Base-by-base conservation (phyloP, 1,284 basidiomycete genomes). In the Ustilago hordei region DNA sequence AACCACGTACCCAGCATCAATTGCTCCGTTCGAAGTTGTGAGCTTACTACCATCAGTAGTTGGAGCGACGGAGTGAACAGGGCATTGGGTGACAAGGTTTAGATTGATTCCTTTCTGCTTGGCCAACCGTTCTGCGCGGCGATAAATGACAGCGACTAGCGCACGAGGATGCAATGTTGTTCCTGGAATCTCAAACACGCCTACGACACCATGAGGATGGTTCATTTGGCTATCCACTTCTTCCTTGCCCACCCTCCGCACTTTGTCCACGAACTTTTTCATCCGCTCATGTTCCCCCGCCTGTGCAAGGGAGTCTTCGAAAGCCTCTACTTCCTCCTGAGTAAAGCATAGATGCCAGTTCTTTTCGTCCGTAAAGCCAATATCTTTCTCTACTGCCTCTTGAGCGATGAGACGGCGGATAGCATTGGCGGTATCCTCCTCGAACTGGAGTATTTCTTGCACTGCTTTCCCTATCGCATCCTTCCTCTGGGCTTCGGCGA, bases 1-100 rank as follows among this genome's bases (percentile, higher is more conserved):
- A 1, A 95, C 85, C 45, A 95, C 88, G 66, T 90, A 89, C 12
- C 88, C 86, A 73, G 91, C 91, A 2, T 84, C 41, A 36, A 93
- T 52, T 1, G 23, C 32, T 13, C 62, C 63, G 35, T 60, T 54
- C 8, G 31, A 23, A 0, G 72, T 70, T 3, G 53, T 12, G 0
- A 64, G 19, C 2, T 64, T 19, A 8, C 1, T n/a, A 17, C 38
- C 15, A 28, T 15, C 48, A 7, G 34, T 5, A 9, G 19, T 17
- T n/a, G 43, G 13, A 19, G 43, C 15, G 38, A 60, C 32, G 7
- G 28, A 28, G 35, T 48, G 45, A 13, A 81, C 77, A 6, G 79
- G 79, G 2, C 53, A 47, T 1, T 81, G 38, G 11, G 79, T 76
- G 35, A 67, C 32, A 4, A 72, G 31, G 8, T 71, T 35, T 17